These are phyloP conservation scores for Sicyos baderoa DNA, from an alignment of 306 rosid species.

Conservation along the genomic window DNA sequence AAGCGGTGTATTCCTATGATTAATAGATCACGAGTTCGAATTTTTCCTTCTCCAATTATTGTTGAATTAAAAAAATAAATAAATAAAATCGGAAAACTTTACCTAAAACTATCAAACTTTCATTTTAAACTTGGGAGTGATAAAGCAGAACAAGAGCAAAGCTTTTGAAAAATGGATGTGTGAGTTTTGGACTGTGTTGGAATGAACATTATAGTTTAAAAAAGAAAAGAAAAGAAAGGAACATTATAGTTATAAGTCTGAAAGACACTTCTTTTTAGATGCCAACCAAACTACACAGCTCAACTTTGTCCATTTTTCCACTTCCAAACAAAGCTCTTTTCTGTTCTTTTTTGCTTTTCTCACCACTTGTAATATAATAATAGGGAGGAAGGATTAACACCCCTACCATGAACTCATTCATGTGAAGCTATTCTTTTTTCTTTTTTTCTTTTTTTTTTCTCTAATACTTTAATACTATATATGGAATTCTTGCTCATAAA, in stretches of 20 bases:
- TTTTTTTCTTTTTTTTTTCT: no score
- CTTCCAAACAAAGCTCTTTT: slow-evolving; percentile 11
- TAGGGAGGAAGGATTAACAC: no score
- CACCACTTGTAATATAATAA: background rate
- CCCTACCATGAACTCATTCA: no score
- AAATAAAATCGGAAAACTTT: background rate
- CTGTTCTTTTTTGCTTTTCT: slow-evolving; percentile 10
- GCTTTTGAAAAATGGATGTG: background rate
- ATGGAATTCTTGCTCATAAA: no score
- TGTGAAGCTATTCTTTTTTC: no score
- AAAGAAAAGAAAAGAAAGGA: no score
- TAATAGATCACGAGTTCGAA: no score
- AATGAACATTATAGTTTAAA: background rate
- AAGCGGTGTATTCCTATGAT: no score
- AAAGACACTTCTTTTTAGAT: slow-evolving; percentile 16
- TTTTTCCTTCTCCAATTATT: no score
- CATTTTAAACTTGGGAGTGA: background rate
- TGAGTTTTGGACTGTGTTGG: background rate
- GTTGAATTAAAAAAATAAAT: no score
- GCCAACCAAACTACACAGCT: slow-evolving; percentile 9
- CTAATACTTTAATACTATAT: background rate
- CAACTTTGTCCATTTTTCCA: slow-evolving; percentile 11
- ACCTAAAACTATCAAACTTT: background rate
- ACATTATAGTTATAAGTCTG: background rate
- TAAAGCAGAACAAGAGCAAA: background rate